phyloP scores from a whole-genome alignment of 225 moss, liverwort and hornwort genomes.

The Straminergon stramineum region DNA sequence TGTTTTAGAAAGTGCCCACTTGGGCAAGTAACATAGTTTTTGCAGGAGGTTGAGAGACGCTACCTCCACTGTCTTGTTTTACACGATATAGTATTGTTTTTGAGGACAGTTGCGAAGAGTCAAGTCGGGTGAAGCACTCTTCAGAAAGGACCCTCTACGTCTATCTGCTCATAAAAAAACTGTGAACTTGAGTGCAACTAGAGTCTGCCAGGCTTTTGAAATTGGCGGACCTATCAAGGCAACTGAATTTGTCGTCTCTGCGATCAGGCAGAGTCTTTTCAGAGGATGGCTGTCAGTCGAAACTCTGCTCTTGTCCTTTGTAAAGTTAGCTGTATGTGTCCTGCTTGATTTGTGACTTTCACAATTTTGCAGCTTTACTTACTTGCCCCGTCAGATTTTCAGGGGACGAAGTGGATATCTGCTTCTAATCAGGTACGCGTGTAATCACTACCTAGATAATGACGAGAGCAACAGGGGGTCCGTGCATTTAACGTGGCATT shows the following conservation, averaged over 20 bases:
- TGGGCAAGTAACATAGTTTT: neutral
- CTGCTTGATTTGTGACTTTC: conserved; percentile 1
- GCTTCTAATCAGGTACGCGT: neutral
- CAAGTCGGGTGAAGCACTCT: neutral
- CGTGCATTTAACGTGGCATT: neutral
- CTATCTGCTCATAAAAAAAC: neutral
- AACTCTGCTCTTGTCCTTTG: neutral
- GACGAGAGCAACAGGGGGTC: neutral
- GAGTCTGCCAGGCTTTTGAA: neutral
- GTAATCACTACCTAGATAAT: neutral
- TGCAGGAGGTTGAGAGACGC: neutral
- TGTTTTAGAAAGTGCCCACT: neutral
- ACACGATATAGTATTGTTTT: neutral
- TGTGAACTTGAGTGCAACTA: neutral
- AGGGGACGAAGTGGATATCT: neutral
- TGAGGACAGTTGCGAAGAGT: neutral
- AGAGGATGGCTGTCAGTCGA: neutral
- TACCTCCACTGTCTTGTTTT: neutral
- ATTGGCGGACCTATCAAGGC: neutral
- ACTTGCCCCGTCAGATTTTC: neutral
- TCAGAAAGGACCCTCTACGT: neutral
- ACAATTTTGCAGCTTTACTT: conserved; percentile 1
- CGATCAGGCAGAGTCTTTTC: neutral
- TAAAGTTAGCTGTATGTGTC: neutral
- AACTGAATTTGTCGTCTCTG: neutral